phyloP scores from a whole-genome alignment of 306 rosid species.

The Glycine latifolia region DNA sequence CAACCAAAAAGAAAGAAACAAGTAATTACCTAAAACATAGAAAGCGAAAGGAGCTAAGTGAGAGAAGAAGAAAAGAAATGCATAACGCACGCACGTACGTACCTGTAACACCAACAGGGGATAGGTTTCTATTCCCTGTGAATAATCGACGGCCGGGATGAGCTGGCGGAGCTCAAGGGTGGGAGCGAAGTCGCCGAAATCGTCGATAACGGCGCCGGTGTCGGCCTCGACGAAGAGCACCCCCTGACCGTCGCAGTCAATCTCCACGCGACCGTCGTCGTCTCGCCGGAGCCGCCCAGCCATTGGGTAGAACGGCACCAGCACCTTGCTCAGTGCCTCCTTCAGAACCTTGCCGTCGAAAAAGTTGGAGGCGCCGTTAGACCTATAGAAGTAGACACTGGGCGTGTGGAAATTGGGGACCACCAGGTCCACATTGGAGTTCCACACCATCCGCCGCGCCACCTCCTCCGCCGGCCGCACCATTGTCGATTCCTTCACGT shows the following conservation, averaged over 20 bases:
- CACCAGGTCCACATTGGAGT: slow-evolving; percentile 80
- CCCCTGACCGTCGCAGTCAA: slow-evolving; percentile 74
- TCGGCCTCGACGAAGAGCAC: slow-evolving; percentile 82
- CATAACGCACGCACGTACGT: slow-evolving; percentile 40
- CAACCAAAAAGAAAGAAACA: too few relatives aligned
- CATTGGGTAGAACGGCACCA: slow-evolving; percentile 83
- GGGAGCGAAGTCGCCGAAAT: slow-evolving; percentile 89
- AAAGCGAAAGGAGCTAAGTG: too few relatives aligned
- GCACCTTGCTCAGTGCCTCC: slow-evolving; percentile 70
- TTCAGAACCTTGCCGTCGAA: slow-evolving; percentile 63
- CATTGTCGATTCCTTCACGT: slow-evolving; percentile 68
- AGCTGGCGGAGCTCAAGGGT: slow-evolving; percentile 78
- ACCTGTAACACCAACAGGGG: slow-evolving; percentile 81
- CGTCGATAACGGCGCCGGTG: slow-evolving; percentile 55
- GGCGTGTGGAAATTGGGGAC: slow-evolving; percentile 78
- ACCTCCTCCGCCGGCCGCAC: slow-evolving; percentile 74
- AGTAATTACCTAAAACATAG: too few relatives aligned
- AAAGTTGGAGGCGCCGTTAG: slow-evolving; percentile 57
- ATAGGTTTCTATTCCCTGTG: slow-evolving; percentile 69
- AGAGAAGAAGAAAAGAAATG: background rate
- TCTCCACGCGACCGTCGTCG: slow-evolving; percentile 81
- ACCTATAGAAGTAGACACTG: slow-evolving; percentile 75
- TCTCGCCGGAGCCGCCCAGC: slow-evolving; percentile 78
- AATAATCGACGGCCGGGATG: slow-evolving; percentile 80
- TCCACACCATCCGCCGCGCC: slow-evolving; percentile 60